Evolutionary conservation across 495 filamentous ascomycete species (phyloP).

Genomic region (Annulohypoxylon nitens): DNA sequence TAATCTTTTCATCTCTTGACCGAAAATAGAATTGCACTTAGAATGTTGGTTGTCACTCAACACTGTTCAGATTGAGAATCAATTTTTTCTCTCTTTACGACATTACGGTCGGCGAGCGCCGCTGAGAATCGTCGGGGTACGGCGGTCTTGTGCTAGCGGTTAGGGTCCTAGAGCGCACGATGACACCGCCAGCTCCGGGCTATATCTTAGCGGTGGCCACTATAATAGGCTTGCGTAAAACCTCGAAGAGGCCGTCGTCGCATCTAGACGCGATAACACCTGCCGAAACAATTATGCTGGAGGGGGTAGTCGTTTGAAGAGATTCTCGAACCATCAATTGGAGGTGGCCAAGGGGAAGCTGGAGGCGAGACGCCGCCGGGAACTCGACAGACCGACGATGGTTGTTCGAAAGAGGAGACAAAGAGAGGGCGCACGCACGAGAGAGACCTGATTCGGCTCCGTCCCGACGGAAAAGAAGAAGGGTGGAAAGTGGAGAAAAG

Average conservation of each 20-base stretch:
- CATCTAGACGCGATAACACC: background rate
- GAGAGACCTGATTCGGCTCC: constrained; percentile 44
- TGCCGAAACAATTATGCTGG: constrained; percentile 21
- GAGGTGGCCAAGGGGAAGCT: constrained; percentile 7
- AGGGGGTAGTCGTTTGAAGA: constrained; percentile 17
- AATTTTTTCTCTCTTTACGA: constrained; percentile 3
- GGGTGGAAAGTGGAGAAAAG: constrained; percentile 21
- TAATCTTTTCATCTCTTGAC: constrained; percentile 4
- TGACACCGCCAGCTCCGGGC: background rate
- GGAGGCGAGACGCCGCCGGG: constrained; percentile 19
- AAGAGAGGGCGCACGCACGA: background rate
- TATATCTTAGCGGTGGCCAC: constrained; percentile 8
- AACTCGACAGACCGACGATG: constrained; percentile 34
- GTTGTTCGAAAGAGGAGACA: constrained; percentile 15
- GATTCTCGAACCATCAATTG: constrained; percentile 19
- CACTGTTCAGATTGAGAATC: background rate
- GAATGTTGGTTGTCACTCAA: background rate
- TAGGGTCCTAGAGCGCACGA: background rate
- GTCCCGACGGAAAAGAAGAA: constrained; percentile 47
- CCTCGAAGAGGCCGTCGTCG: background rate
- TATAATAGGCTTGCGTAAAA: constrained; percentile 1
- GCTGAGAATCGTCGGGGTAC: constrained; percentile 14
- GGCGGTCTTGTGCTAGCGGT: constrained; percentile 8
- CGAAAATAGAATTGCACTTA: background rate
- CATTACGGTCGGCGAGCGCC: constrained; percentile 16